Evolutionary conservation across 805 yeast species (phyloP).

Genomic region (Yamadazyma takamatsuzukensis): DNA sequence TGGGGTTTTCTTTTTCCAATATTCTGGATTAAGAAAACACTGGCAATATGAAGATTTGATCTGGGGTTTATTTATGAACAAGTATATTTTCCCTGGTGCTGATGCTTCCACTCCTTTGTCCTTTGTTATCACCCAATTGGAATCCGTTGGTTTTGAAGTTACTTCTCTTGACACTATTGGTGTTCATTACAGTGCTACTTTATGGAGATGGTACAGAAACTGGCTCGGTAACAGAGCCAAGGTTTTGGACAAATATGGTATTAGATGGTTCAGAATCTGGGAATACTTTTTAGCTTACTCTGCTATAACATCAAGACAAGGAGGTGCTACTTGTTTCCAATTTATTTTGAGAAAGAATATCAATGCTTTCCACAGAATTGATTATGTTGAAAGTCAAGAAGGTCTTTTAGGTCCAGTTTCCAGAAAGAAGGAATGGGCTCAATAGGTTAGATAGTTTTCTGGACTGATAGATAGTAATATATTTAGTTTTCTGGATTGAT

Average conservation of each 20-base stretch:
- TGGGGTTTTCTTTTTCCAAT: slow-evolving; percentile 82
- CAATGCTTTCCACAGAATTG: slow-evolving; percentile 78
- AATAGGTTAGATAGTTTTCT: too few species aligned
- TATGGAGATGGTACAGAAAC: slow-evolving; percentile 94
- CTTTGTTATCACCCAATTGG: slow-evolving; percentile 72
- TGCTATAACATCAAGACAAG: slow-evolving; percentile 84
- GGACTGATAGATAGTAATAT: too few species aligned
- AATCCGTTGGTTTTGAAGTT: slow-evolving; percentile 82
- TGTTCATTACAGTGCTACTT: slow-evolving; percentile 86
- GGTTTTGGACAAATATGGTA: slow-evolving; percentile 76
- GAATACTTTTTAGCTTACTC: slow-evolving; percentile 83
- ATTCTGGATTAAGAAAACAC: slow-evolving; percentile 83
- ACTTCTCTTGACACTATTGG: slow-evolving; percentile 84
- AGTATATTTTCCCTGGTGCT: slow-evolving; percentile 95
- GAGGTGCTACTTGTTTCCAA: slow-evolving; percentile 89
- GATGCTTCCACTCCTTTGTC: slow-evolving; percentile 94
- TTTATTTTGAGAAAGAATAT: slow-evolving; percentile 86
- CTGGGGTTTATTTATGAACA: slow-evolving; percentile 97
- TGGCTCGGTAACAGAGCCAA: slow-evolving; percentile 82
- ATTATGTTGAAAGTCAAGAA: slow-evolving; percentile 73
- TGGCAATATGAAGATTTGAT: slow-evolving; percentile 94
- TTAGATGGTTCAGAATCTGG: slow-evolving; percentile 92
- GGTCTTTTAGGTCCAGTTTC: slow-evolving; percentile 62
- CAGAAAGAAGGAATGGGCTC: slow-evolving; percentile 58
- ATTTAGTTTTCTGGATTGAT: too few species aligned